These are phyloP conservation scores for Omphalotus guepiniiformis DNA, from an alignment of 768 basidiomycete genomes.

Conservation along the genomic window DNA sequence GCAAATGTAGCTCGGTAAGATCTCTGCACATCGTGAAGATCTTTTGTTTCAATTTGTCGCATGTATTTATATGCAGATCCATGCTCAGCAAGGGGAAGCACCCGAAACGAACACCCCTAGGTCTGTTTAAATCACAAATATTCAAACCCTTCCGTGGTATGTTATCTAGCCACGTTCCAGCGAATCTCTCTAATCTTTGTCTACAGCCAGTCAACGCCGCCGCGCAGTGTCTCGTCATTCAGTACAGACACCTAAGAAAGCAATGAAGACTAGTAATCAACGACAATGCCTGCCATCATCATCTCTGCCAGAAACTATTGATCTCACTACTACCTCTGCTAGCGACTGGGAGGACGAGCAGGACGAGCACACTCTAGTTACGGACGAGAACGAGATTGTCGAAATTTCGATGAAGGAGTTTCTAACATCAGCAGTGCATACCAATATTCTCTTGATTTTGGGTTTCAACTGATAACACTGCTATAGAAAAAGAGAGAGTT, in stretches of 20 bases:
- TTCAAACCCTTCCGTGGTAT: neutral
- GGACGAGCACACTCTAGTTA: too few species aligned
- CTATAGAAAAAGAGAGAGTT: too few species aligned
- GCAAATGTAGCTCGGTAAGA: conserved; percentile 24
- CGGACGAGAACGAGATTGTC: conserved; percentile 1
- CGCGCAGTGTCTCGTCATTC: too few species aligned
- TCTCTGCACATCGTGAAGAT: too few species aligned
- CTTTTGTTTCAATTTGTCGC: too few species aligned
- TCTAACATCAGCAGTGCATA: neutral
- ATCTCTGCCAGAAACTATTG: too few species aligned
- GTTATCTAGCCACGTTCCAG: too few species aligned
- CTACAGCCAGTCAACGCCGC: too few species aligned
- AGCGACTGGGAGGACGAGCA: neutral
- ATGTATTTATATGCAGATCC: neutral
- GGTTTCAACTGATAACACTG: too few species aligned
- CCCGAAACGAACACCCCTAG: neutral
- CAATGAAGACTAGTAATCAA: too few species aligned
- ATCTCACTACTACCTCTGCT: neutral
- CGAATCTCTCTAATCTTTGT: too few species aligned
- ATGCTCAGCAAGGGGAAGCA: neutral
- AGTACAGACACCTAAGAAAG: too few species aligned
- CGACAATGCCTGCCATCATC: neutral
- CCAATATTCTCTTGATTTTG: neutral
- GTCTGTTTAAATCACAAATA: neutral
- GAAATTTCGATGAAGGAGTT: conserved; percentile 3